Evolutionary conservation across 768 basidiomycete genomes (phyloP).

Genomic region (Macrolepiota dolichaula): DNA sequence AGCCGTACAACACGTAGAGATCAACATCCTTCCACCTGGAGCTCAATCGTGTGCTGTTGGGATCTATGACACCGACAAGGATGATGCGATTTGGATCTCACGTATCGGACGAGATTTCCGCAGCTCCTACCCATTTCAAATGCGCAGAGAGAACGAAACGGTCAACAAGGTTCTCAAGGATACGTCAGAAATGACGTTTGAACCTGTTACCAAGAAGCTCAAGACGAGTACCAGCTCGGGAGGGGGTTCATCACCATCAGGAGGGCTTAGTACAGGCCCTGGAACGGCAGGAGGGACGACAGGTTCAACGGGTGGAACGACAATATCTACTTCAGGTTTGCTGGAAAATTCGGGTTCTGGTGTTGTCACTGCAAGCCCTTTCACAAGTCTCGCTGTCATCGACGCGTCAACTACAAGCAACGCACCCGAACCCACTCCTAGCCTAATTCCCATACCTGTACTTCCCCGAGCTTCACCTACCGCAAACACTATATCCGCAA

Average conservation of each 20-base stretch:
- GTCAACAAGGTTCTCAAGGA: not conserved
- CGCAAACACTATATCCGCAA: not conserved
- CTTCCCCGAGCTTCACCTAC: not conserved
- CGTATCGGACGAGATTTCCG: not conserved
- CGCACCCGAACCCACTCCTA: not conserved
- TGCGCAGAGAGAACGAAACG: not conserved
- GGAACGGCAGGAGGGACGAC: no score
- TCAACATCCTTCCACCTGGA: not conserved
- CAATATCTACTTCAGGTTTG: not conserved
- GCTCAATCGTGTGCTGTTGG: not conserved
- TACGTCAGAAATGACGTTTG: not conserved
- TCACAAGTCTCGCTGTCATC: not conserved
- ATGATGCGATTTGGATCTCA: not conserved
- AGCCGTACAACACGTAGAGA: not conserved
- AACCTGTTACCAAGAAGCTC: not conserved
- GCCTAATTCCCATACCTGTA: not conserved
- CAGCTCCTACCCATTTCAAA: not conserved
- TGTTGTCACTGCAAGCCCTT: no score
- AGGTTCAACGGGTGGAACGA: no score
- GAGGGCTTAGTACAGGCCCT: not conserved
- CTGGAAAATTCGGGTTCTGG: no score
- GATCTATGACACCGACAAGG: not conserved
- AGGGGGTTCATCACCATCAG: no score
- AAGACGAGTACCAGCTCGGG: not conserved
- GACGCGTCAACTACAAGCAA: not conserved